Evolutionary conservation across 768 basidiomycete species (phyloP).

Genomic region (Gloeopeniophorella convolvens): DNA sequence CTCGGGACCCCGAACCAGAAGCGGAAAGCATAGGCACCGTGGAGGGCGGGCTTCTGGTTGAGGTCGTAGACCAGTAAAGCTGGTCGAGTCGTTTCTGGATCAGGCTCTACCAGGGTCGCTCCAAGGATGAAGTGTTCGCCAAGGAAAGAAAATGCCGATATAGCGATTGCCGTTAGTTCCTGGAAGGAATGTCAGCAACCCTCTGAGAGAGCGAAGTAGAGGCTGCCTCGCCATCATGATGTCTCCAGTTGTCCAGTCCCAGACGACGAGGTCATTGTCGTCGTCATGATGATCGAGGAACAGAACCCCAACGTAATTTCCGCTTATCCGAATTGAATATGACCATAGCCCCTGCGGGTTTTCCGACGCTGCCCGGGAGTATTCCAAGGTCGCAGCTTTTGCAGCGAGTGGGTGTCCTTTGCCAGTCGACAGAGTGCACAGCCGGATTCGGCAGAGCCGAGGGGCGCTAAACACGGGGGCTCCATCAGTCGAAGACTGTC

Average conservation of each 20-base stretch:
- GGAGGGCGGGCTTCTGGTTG: not conserved
- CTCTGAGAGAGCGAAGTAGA: not conserved
- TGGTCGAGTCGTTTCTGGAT: not conserved
- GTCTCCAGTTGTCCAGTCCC: constrained; percentile 20
- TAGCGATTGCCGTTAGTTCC: not conserved
- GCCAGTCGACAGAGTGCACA: constrained; percentile 11
- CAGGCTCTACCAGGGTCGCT: not conserved
- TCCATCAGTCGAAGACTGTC: not conserved
- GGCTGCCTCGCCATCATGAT: constrained; percentile 1
- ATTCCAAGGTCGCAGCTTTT: constrained; percentile 11
- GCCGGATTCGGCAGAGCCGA: constrained; percentile 1
- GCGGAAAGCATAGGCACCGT: constrained; percentile 3
- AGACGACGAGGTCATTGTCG: constrained; percentile 9
- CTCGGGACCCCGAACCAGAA: not conserved
- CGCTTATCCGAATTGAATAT: constrained; percentile 12
- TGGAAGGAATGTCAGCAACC: not conserved
- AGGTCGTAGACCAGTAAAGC: constrained; percentile 14
- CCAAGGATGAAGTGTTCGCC: constrained; percentile 5
- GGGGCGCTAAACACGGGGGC: not conserved
- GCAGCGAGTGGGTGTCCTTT: constrained; percentile 6
- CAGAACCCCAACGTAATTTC: constrained; percentile 16
- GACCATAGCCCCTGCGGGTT: not conserved
- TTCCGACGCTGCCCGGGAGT: not conserved
- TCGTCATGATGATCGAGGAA: not conserved
- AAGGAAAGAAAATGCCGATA: constrained; percentile 15